Conservation (phyloP, 176 grass and related monocot genomes). For the Zoysia japonica region DNA sequence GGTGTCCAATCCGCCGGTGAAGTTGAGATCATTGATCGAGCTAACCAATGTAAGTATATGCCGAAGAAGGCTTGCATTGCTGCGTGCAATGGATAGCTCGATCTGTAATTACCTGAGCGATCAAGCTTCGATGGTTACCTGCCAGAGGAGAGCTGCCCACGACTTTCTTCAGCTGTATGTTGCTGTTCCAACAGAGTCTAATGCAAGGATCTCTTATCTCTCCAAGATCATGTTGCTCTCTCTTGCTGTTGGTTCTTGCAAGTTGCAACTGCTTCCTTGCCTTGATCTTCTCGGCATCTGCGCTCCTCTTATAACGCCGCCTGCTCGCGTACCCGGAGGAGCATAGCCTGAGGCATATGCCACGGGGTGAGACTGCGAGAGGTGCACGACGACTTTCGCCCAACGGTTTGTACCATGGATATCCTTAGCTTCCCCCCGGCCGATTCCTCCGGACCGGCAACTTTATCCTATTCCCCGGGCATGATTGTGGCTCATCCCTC, state of each 20-base stretch:
- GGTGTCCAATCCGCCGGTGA: not conserved
- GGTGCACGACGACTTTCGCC: slow-evolving; percentile 1
- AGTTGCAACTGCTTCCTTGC: not conserved
- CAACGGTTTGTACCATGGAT: slow-evolving; percentile 67
- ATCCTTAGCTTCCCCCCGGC: slow-evolving; percentile 21
- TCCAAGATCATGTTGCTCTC: too few relatives aligned
- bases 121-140: slow-evolving; percentile 18
- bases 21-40: not conserved
- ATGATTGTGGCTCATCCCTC: not conserved
- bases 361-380: not conserved
- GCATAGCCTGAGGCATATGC: not conserved
- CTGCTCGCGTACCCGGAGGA: not conserved
- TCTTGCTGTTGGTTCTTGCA: too few relatives aligned
- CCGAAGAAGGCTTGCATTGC: not conserved
- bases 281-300: not conserved
- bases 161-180: slow-evolving; percentile 39
- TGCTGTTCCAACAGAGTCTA: too few relatives aligned
- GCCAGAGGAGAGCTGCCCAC: slow-evolving; percentile 63
- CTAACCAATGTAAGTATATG: not conserved
- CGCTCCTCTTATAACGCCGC: slow-evolving; percentile 19
- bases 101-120: not conserved
- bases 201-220: too few relatives aligned
- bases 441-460: slow-evolving; percentile 23
- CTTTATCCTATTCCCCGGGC: slow-evolving; percentile 44
- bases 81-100: not conserved